These are phyloP conservation scores for Extremus antarcticus DNA, from an alignment of 495 filamentous ascomycete species.

Conservation along the genomic window DNA sequence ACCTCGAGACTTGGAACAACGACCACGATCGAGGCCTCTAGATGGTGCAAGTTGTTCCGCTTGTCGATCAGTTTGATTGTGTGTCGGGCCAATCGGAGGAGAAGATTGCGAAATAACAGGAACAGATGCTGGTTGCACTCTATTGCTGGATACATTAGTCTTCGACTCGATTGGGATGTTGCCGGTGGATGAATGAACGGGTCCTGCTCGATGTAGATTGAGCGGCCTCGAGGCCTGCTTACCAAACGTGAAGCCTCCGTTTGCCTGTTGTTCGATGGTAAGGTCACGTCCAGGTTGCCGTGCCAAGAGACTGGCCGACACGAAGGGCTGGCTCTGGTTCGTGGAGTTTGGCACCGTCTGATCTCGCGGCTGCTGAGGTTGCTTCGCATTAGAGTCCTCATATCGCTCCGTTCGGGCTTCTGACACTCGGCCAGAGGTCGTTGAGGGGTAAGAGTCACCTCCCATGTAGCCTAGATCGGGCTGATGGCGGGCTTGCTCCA, in stretches of 20 bases:
- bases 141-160: neutral
- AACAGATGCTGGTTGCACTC: neutral
- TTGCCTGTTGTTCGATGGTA: neutral
- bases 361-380: neutral
- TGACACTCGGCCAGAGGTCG: constrained; percentile 16
- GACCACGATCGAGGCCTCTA: neutral
- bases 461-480: neutral
- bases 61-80: too few species aligned
- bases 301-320: too few species aligned
- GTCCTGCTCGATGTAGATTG: neutral
- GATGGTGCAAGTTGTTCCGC: neutral
- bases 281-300: too few species aligned
- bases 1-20: too few species aligned
- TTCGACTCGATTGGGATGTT: too few species aligned
- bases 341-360: too few species aligned
- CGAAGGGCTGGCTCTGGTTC: too few species aligned
- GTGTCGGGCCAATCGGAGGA: too few species aligned
- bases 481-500: neutral
- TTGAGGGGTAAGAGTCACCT: constrained; percentile 21
- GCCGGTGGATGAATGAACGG: too few species aligned
- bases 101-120: too few species aligned
- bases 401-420: neutral
- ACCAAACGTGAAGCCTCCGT: neutral
- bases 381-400: neutral
- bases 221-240: neutral